Evolutionary conservation across 768 basidiomycete genomes (phyloP).

Genomic region (Auriscalpium orientale): DNA sequence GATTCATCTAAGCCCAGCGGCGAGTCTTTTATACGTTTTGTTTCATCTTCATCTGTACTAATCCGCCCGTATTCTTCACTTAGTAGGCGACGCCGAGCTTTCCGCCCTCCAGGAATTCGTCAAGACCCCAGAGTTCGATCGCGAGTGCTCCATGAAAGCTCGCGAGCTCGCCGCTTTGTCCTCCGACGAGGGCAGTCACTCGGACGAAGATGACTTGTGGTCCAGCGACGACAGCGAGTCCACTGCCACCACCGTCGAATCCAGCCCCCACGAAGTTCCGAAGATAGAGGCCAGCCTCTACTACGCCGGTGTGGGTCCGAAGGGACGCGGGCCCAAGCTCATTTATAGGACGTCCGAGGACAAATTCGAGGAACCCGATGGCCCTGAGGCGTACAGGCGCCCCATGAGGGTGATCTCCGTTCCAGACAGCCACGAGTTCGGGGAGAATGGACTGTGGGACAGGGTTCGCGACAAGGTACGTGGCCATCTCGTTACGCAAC

Average conservation of each 20-base stretch:
- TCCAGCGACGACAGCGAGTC: slow-evolving; percentile 2
- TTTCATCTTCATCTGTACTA: no score
- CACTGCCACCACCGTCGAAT: slow-evolving; percentile 4
- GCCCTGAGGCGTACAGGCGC: slow-evolving; percentile 16
- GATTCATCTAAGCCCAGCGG: no score
- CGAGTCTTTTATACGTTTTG: no score
- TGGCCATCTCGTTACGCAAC: slow-evolving; percentile 18
- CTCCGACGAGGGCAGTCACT: background rate
- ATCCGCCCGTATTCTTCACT: no score
- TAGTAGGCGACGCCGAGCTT: background rate
- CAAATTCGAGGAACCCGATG: slow-evolving; percentile 13
- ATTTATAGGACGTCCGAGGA: slow-evolving; percentile 17
- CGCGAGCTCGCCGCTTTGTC: background rate
- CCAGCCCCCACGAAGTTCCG: slow-evolving; percentile 9
- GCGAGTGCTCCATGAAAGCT: background rate
- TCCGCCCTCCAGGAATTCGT: background rate
- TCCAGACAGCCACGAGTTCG: slow-evolving; percentile 14
- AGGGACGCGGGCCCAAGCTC: slow-evolving; percentile 15
- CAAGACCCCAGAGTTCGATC: slow-evolving; percentile 3
- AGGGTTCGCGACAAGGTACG: slow-evolving; percentile 18
- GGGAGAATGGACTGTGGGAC: slow-evolving; percentile 15
- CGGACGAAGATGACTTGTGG: background rate
- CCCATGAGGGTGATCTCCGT: slow-evolving; percentile 17
- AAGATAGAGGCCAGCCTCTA: slow-evolving; percentile 19
- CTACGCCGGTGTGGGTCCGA: slow-evolving; percentile 15